phyloP scores from a whole-genome alignment of 2,329 filamentous ascomycete genomes.

The Niveomyces coronatus region DNA sequence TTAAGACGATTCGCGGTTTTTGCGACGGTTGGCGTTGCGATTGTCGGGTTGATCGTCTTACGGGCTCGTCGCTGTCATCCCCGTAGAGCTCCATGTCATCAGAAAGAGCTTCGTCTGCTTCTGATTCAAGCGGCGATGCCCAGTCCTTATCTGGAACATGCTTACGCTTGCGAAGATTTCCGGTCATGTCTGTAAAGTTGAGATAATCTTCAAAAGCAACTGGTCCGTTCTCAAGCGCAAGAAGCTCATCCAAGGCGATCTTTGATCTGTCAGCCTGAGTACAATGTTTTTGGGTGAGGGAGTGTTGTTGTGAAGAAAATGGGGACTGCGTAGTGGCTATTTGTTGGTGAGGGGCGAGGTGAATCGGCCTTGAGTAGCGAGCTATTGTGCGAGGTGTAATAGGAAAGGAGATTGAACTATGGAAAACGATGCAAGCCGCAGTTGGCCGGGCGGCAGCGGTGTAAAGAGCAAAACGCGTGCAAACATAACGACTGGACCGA shows the following conservation, averaged over 20 bases:
- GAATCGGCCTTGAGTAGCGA: too few relatives aligned
- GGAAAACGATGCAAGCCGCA: background rate
- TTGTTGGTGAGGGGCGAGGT: background rate
- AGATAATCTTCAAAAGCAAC: slow-evolving; percentile 17
- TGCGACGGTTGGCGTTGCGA: slow-evolving; percentile 7
- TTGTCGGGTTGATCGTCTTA: slow-evolving; percentile 4
- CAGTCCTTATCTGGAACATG: slow-evolving; percentile 19
- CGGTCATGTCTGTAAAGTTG: slow-evolving; percentile 13
- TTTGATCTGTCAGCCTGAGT: slow-evolving; percentile 13
- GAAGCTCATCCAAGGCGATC: slow-evolving; percentile 22
- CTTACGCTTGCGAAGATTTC: slow-evolving; percentile 22
- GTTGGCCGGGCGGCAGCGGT: slow-evolving; percentile 2
- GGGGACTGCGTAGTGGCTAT: too few relatives aligned
- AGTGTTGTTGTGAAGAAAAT: too few relatives aligned
- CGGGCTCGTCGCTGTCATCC: slow-evolving; percentile 15
- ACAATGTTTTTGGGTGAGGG: too few relatives aligned
- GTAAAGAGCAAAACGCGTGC: slow-evolving; percentile 4
- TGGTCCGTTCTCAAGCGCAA: slow-evolving; percentile 23
- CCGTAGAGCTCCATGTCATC: slow-evolving; percentile 20
- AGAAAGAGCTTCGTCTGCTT: slow-evolving; percentile 10
- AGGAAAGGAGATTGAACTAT: too few relatives aligned
- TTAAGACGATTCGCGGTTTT: slow-evolving; percentile 7
- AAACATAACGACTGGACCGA: background rate
- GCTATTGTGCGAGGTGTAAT: too few relatives aligned
- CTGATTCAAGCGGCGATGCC: slow-evolving; percentile 17